phyloP scores from a whole-genome alignment of 352 stramenopile genomes.

The Thalassiosira livingstoniorum region DNA sequence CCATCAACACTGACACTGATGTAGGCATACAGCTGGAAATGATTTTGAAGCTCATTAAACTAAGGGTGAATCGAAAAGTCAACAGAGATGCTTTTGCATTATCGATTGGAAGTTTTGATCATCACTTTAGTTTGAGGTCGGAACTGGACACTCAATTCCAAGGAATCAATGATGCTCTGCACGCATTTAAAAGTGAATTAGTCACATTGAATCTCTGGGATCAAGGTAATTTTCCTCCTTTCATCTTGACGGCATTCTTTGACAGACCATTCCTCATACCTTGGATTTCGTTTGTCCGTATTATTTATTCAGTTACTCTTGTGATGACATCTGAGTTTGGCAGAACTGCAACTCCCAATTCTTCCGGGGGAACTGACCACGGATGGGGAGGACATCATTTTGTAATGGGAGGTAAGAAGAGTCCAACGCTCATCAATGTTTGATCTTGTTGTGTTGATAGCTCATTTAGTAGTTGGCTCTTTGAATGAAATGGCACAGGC shows the following conservation, averaged over 20 bases:
- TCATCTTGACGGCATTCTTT: too few species aligned
- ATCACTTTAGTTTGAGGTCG: conserved; percentile 15
- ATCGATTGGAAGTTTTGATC: conserved; percentile 16
- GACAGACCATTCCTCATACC: too few species aligned
- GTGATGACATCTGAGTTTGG: conserved; percentile 78
- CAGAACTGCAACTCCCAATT: conserved; percentile 74
- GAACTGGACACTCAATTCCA: conserved; percentile 13
- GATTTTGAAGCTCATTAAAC: conserved; percentile 49
- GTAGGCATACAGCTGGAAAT: conserved; percentile 56
- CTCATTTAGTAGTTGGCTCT: too few species aligned
- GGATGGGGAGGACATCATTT: conserved; percentile 17
- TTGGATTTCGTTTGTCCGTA: too few species aligned
- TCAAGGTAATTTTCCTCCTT: too few species aligned
- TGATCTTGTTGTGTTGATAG: too few species aligned
- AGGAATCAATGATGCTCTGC: conserved; percentile 18
- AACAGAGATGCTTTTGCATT: conserved; percentile 30
- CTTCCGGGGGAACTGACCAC: conserved; percentile 66
- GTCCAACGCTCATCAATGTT: neutral
- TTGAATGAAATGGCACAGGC: too few species aligned
- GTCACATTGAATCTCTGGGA: conserved; percentile 42
- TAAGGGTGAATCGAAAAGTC: conserved; percentile 14
- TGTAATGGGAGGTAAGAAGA: conserved; percentile 26
- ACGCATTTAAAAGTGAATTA: conserved; percentile 33
- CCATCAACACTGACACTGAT: neutral
- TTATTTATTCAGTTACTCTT: too few species aligned